Evolutionary conservation across 2,329 filamentous ascomycete species (phyloP), one percentile per base, ranked within the genome.

Genomic region (Teratosphaeria viscida): DNA sequence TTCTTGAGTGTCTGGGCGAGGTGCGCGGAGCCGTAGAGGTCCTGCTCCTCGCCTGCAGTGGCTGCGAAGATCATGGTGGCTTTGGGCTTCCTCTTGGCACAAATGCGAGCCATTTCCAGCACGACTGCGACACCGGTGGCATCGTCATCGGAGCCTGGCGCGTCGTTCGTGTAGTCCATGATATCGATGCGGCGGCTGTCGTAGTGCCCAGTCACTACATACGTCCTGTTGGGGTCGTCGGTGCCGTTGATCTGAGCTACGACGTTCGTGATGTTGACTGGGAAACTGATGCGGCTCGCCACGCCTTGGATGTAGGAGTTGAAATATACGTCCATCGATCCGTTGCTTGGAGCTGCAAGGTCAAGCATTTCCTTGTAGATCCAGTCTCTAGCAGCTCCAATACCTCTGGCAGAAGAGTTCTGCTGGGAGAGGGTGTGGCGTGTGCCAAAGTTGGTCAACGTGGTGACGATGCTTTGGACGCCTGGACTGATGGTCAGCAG

Each of bases 71-170:
- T 78, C 62, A 84, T 79, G 1, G 80, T 83, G 0, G 80, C 77
- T 58, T 74, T 74, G 0, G 79, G 61, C 57, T 54, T 63, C 11
- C 73, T 73, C 53, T 73, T 78, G 0, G 81, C 77, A 60, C 81
- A 73, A 52, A 83, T 72, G 11, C 81, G 75, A 2, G 81, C 80
- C 49, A 84, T 74, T 69, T 85, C 82, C 65, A 84, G 76, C 0
- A 79, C 77, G 26, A 84, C 74, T 69, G 81, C 79, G 12, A 82
- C 79, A 1, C 81, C 81, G 5, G 77, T 80, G 0, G 79, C 82
- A 65, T 85, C 81, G 65, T 84, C 82, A 61, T 84, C 81, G 0
- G 82, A 81, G 1, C 82, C 82, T 0, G 82, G 82, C 1, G 80
- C 77, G 63, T 83, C 79, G 37, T 73, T 73, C 14, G 75, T 75